Conservation (phyloP, 2,329 filamentous ascomycete species). For the Macrophomina tecta region DNA sequence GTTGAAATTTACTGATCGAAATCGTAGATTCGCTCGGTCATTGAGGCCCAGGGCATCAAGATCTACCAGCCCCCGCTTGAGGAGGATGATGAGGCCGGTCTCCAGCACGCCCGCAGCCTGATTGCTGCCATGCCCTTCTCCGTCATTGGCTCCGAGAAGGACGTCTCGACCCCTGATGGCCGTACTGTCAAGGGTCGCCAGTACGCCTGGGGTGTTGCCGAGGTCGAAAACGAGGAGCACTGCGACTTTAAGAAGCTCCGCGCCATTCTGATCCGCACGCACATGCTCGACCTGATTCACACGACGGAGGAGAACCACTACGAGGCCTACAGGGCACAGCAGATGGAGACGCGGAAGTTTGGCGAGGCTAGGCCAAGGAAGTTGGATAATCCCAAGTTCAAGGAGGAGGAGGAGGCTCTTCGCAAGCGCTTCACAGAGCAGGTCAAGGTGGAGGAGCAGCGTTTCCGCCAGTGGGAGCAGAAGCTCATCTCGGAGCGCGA, state of each 20-base stretch:
- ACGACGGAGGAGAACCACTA: slow-evolving; percentile 99
- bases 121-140: slow-evolving; percentile 99
- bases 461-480: slow-evolving; percentile 99
- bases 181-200: slow-evolving; percentile 98
- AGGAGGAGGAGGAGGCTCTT: slow-evolving; percentile 98
- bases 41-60: slow-evolving; percentile 99
- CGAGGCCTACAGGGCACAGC: slow-evolving; percentile 97
- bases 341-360: slow-evolving; percentile 99
- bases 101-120: slow-evolving; percentile 89
- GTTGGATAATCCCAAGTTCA: slow-evolving; percentile 99
- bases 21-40: slow-evolving; percentile 83
- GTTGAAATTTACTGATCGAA: slow-evolving; percentile 29
- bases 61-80: slow-evolving; percentile 98
- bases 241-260: slow-evolving; percentile 99
- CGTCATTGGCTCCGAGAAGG: slow-evolving; percentile 98
- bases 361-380: slow-evolving; percentile 96
- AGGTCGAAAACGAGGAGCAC: slow-evolving; percentile 99
- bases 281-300: slow-evolving; percentile 99
- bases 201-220: slow-evolving; percentile 98
- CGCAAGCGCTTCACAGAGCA: slow-evolving; percentile 99
- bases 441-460: slow-evolving; percentile 99
- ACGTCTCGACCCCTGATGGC: slow-evolving; percentile 94
- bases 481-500: slow-evolving; percentile 99
- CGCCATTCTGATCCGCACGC: slow-evolving; percentile 96
- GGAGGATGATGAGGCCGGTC: slow-evolving; percentile 96